A percentile compares a stretch with the other conserved stretches of the same genome.
Conservation (phyloP, 2,329 filamentous ascomycete species). For the Calonectria hongkongensis region DNA sequence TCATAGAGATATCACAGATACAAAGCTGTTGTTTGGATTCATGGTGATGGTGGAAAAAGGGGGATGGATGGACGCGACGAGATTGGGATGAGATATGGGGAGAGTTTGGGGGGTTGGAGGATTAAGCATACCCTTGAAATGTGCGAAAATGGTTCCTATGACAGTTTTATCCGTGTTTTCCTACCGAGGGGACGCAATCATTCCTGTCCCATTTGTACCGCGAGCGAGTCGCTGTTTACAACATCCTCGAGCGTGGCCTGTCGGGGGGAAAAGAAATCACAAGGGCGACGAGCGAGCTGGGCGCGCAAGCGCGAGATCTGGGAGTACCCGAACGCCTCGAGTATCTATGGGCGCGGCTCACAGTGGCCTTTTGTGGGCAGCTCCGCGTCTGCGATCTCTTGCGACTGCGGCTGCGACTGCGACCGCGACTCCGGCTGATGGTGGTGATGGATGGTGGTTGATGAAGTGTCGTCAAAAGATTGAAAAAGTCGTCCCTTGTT, state of each 20-base stretch:
- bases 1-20: constrained; percentile 58
- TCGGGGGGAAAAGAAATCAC: constrained; percentile 50
- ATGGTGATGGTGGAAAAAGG: constrained; percentile 48
- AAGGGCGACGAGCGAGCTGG: constrained; percentile 45
- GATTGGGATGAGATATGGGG: constrained; percentile 45
- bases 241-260: constrained; percentile 55
- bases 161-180: constrained; percentile 53
- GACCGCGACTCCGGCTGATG: constrained; percentile 51
- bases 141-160: constrained; percentile 47
- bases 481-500: constrained; percentile 58
- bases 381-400: constrained; percentile 50
- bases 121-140: constrained; percentile 60
- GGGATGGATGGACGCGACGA: constrained; percentile 48
- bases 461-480: constrained; percentile 56
- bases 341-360: constrained; percentile 49
- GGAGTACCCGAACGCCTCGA: constrained; percentile 43
- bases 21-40: constrained; percentile 54
- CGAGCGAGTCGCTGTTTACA: constrained; percentile 59
- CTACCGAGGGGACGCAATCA: constrained; percentile 49
- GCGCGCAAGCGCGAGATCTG: constrained; percentile 44
- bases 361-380: constrained; percentile 46
- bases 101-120: constrained; percentile 45
- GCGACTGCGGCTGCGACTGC: constrained; percentile 49
- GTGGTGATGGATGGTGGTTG: constrained; percentile 53
- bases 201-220: constrained; percentile 53